phyloP scores from a whole-genome alignment of 2,329 filamentous ascomycete species.

The Cytospora mali region DNA sequence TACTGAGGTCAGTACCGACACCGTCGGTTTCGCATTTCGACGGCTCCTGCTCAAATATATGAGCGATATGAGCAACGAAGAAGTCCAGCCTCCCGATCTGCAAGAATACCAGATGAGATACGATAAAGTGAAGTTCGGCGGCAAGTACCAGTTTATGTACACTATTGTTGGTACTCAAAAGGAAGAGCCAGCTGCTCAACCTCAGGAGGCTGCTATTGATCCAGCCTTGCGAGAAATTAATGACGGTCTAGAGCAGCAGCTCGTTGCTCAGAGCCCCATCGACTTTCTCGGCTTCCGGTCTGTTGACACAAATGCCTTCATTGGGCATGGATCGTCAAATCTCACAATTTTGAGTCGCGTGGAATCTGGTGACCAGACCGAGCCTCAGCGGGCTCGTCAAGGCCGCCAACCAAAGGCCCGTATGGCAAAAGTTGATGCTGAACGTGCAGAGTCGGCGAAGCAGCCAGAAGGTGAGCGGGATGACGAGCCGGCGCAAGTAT shows the following conservation, averaged over 20 bases:
- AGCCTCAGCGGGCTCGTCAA: constrained; percentile 3
- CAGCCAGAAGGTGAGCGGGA: neutral
- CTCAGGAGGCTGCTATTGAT: constrained; percentile 17
- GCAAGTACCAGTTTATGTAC: constrained; percentile 47
- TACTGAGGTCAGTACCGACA: constrained; percentile 40
- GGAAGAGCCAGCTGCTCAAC: neutral
- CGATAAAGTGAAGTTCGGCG: constrained; percentile 42
- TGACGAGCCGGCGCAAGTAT: neutral
- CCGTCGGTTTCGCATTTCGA: constrained; percentile 40
- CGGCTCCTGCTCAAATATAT: constrained; percentile 41
- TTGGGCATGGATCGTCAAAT: constrained; percentile 2
- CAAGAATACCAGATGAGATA: constrained; percentile 43
- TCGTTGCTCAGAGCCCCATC: neutral
- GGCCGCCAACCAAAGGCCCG: neutral
- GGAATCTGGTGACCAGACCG: neutral
- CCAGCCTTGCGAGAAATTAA: constrained; percentile 14
- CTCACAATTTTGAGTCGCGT: constrained; percentile 15
- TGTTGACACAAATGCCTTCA: constrained; percentile 14
- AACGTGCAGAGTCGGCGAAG: neutral
- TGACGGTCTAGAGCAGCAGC: neutral
- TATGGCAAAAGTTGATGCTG: no score
- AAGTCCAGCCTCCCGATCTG: constrained; percentile 45
- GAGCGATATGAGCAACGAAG: constrained; percentile 36
- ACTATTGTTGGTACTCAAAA: constrained; percentile 30
- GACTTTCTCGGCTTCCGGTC: constrained; percentile 16